Conservation (phyloP, 2,329 filamentous ascomycete genomes). For the Huntiella savannae region DNA sequence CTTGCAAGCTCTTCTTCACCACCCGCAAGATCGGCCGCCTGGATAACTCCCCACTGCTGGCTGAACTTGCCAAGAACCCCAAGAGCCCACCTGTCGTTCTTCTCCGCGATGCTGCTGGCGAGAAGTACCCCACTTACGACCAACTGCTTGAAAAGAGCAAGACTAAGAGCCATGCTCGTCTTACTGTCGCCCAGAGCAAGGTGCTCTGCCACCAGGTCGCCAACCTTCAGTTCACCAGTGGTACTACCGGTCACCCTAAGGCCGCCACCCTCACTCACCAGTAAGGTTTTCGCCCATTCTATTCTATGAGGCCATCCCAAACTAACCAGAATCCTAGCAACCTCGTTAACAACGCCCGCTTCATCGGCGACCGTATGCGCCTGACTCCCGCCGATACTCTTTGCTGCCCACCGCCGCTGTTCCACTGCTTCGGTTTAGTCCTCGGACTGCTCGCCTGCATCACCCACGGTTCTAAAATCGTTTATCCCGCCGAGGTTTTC, state of each 20-base stretch:
- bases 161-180: conserved; percentile 26
- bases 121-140: conserved; percentile 39
- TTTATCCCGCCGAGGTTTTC: conserved; percentile 60
- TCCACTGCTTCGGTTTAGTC: conserved; percentile 73
- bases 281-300: conserved; percentile 21
- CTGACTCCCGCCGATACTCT: conserved; percentile 47
- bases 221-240: conserved; percentile 58
- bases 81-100: conserved; percentile 34
- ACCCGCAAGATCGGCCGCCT: conserved; percentile 48
- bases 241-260: conserved; percentile 56
- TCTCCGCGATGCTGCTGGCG: conserved; percentile 37
- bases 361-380: conserved; percentile 56
- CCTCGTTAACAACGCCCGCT: conserved; percentile 46
- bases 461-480: conserved; percentile 57
- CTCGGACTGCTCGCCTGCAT: conserved; percentile 53
- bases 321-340: conserved; percentile 22
- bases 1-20: conserved; percentile 55
- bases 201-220: conserved; percentile 48
- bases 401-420: conserved; percentile 67
- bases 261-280: conserved; percentile 57
- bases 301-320: background rate
- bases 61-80: conserved; percentile 28
- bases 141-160: conserved; percentile 35
- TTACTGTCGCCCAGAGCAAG: conserved; percentile 33
- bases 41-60: conserved; percentile 41